Evolutionary conservation across 1,284 basidiomycete species (phyloP).

Genomic region (Apiotrichum porosum): DNA sequence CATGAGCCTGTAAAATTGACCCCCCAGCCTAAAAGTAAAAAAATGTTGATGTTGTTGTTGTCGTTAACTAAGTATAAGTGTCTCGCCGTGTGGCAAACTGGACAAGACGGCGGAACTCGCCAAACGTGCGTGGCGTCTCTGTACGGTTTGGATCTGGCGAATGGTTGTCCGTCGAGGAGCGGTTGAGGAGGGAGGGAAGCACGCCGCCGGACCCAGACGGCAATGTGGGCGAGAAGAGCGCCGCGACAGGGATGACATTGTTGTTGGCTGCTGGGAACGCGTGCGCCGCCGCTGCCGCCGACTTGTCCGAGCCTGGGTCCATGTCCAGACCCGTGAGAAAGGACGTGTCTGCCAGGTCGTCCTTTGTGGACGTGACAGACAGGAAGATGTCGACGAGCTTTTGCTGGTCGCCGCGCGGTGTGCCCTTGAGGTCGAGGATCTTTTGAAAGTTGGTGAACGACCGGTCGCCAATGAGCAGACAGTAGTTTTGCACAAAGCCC

Average conservation of each 20-base stretch:
- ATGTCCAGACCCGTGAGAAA: conserved; percentile 91
- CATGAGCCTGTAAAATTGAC: not conserved
- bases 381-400: conserved; percentile 85
- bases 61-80: conserved; percentile 2
- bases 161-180: conserved; percentile 18
- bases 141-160: conserved; percentile 49
- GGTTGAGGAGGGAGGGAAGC: conserved; percentile 17
- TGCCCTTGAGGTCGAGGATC: conserved; percentile 94
- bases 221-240: conserved; percentile 33
- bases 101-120: conserved; percentile 76
- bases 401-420: conserved; percentile 78
- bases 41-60: too few species aligned
- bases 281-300: not conserved
- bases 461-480: conserved; percentile 81
- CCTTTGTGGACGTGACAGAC: conserved; percentile 79
- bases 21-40: not conserved
- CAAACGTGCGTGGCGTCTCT: conserved; percentile 69
- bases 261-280: conserved; percentile 11
- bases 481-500: conserved; percentile 91
- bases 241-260: conserved; percentile 14
- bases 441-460: conserved; percentile 98
- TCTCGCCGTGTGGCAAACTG: conserved; percentile 67
- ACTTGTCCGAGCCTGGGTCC: conserved; percentile 60
- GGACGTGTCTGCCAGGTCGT: conserved; percentile 76
- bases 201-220: not conserved